These are phyloP conservation scores for Podila clonocystis DNA, from an alignment of 192 early-diverging fungal genomes.

Conservation along the genomic window DNA sequence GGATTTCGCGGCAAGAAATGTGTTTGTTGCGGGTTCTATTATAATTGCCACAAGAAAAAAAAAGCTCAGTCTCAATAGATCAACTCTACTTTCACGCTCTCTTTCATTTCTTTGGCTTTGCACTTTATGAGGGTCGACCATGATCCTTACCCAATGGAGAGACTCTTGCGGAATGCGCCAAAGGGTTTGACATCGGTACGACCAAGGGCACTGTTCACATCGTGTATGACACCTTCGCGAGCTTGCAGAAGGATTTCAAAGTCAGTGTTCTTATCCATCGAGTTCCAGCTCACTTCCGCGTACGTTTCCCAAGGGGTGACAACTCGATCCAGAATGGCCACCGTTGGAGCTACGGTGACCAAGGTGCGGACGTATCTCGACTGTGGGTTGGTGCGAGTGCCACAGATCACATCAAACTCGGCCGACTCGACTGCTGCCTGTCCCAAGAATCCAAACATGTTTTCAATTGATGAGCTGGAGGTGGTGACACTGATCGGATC, in stretches of 20 bases:
- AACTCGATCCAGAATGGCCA: slow-evolving; percentile 36
- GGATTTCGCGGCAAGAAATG: slow-evolving; percentile 32
- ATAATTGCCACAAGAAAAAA: background rate
- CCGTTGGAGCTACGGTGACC: slow-evolving; percentile 23
- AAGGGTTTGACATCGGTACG: slow-evolving; percentile 46
- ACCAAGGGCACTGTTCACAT: slow-evolving; percentile 28
- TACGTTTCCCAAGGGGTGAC: slow-evolving; percentile 44
- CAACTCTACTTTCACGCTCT: background rate
- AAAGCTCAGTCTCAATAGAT: background rate
- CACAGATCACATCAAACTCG: slow-evolving; percentile 18
- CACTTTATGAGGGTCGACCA: too few species aligned
- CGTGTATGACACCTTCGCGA: slow-evolving; percentile 23
- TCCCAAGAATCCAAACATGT: slow-evolving; percentile 28
- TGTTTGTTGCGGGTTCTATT: slow-evolving; percentile 33
- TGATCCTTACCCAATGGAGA: slow-evolving; percentile 30
- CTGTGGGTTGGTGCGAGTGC: slow-evolving; percentile 32
- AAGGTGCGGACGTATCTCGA: slow-evolving; percentile 15
- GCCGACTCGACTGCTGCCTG: slow-evolving; percentile 17
- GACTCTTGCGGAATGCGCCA: slow-evolving; percentile 25
- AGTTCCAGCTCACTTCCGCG: slow-evolving; percentile 37
- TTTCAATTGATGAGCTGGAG: background rate
- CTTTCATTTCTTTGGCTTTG: background rate
- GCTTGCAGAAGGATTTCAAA: slow-evolving; percentile 37
- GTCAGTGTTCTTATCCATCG: slow-evolving; percentile 28
- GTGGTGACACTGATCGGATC: slow-evolving; percentile 11